Conservation (phyloP, 2,329 filamentous ascomycete genomes). For the Exophiala alcalophila region DNA sequence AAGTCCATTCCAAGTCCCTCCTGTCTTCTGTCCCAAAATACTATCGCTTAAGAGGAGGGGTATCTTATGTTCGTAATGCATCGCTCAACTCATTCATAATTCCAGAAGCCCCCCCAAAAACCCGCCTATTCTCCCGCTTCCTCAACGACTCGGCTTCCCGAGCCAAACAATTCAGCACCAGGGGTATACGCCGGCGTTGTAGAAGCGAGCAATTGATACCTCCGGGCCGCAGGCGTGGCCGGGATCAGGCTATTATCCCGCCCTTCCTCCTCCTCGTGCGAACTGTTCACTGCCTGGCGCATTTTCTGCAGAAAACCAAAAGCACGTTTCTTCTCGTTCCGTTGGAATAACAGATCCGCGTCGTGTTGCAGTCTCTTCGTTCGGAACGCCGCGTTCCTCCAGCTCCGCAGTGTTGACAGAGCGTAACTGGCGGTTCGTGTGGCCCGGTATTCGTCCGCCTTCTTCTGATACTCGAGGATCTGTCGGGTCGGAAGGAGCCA, state of each 20-base stretch:
- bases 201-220: slow-evolving; percentile 21
- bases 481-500: slow-evolving; percentile 22
- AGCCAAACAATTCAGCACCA: slow-evolving; percentile 16
- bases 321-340: slow-evolving; percentile 23
- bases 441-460: slow-evolving; percentile 22
- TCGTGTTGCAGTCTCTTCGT: slow-evolving; percentile 22
- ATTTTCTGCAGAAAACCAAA: slow-evolving; percentile 17
- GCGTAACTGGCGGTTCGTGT: slow-evolving; percentile 18
- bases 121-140: slow-evolving; percentile 7
- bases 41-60: no score
- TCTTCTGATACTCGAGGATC: slow-evolving; percentile 18
- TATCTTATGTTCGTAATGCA: slow-evolving; percentile 10
- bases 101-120: no score
- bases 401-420: slow-evolving; percentile 12
- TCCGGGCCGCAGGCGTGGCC: slow-evolving; percentile 22
- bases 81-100: no score
- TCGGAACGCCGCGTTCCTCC: slow-evolving; percentile 19
- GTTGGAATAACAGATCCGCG: slow-evolving; percentile 18
- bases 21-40: no score
- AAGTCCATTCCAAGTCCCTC: no score
- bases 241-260: slow-evolving; percentile 15
- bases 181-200: slow-evolving; percentile 26
- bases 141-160: slow-evolving; percentile 1
- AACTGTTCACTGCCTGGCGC: slow-evolving; percentile 9
- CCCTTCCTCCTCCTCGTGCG: slow-evolving; percentile 4